Percentiles rank a stretch among this genome's conserved stretches.
Evolutionary conservation across 176 grass and related monocot genomes (phyloP).

Genomic region (Raddia distichophylla): DNA sequence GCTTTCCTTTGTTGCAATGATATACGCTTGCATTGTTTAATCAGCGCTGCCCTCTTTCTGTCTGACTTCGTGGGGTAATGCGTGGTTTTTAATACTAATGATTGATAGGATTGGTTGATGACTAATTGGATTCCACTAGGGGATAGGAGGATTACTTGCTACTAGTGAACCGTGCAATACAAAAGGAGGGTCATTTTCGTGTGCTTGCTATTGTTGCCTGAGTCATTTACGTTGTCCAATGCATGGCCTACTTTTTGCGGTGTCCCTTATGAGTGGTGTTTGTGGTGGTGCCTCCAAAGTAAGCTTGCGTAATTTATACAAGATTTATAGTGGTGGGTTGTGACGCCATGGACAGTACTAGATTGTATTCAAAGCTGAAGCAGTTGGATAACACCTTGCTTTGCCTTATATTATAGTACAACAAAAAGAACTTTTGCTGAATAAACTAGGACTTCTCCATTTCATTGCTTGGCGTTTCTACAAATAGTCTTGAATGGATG

Average conservation of each 20-base stretch:
- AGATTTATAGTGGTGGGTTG: slow-evolving; percentile 40
- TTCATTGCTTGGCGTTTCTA: slow-evolving; percentile 25
- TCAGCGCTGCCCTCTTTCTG: neutral
- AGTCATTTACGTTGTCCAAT: slow-evolving; percentile 46
- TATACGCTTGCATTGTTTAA: neutral
- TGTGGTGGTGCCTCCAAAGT: slow-evolving; percentile 45
- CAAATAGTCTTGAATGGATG: slow-evolving; percentile 5
- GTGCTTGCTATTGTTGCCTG: slow-evolving; percentile 43
- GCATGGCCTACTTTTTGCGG: slow-evolving; percentile 14
- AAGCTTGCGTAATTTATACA: slow-evolving; percentile 25
- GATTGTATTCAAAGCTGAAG: slow-evolving; percentile 48
- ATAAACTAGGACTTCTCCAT: slow-evolving; percentile 8
- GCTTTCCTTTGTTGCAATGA: neutral
- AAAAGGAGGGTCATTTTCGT: slow-evolving; percentile 37
- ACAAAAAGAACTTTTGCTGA: no score
- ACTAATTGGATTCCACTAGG: slow-evolving; percentile 58
- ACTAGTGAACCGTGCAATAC: slow-evolving; percentile 20
- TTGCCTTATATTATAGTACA: slow-evolving; percentile 35
- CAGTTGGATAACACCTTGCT: slow-evolving; percentile 44
- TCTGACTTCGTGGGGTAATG: slow-evolving; percentile 27
- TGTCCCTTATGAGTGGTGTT: slow-evolving; percentile 25
- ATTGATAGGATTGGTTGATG: slow-evolving; percentile 45
- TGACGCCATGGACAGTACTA: slow-evolving; percentile 41
- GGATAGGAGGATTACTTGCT: slow-evolving; percentile 1
- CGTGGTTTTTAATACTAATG: slow-evolving; percentile 36